phyloP scores from a whole-genome alignment of 306 rosid species.

The Dicorynia guianensis region DNA sequence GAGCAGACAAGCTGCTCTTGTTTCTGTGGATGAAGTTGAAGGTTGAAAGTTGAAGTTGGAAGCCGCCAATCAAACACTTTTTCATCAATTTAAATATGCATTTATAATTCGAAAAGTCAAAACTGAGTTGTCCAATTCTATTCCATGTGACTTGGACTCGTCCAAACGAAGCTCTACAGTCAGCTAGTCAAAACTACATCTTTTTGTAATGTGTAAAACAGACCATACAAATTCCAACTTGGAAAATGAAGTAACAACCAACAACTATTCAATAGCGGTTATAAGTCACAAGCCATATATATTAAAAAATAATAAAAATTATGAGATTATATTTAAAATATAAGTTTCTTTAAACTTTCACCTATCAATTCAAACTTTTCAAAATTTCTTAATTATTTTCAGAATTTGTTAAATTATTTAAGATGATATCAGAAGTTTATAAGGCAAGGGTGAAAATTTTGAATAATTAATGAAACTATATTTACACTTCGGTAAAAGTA shows the following conservation, averaged over 20 bases:
- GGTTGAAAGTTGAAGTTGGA: constrained; percentile 29
- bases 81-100: neutral
- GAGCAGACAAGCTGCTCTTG: constrained; percentile 18
- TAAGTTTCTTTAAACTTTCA: too few relatives aligned
- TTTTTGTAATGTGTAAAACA: constrained; percentile 22
- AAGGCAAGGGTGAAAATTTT: too few relatives aligned
- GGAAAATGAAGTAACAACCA: constrained; percentile 31
- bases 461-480: too few relatives aligned
- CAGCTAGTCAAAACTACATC: constrained; percentile 23
- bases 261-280: neutral
- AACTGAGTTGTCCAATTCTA: constrained; percentile 24
- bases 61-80: constrained; percentile 29
- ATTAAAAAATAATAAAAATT: too few relatives aligned
- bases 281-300: neutral
- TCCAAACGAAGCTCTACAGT: neutral
- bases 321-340: too few relatives aligned
- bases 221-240: constrained; percentile 33
- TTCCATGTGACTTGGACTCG: neutral
- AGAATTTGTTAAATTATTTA: too few relatives aligned
- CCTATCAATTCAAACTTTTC: too few relatives aligned
- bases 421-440: too few relatives aligned
- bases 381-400: too few relatives aligned
- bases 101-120: neutral
- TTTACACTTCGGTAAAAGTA: too few relatives aligned
- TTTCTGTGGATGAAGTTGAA: neutral